phyloP scores from a whole-genome alignment of 2,329 filamentous ascomycete genomes.

The Diplocarpon mali region DNA sequence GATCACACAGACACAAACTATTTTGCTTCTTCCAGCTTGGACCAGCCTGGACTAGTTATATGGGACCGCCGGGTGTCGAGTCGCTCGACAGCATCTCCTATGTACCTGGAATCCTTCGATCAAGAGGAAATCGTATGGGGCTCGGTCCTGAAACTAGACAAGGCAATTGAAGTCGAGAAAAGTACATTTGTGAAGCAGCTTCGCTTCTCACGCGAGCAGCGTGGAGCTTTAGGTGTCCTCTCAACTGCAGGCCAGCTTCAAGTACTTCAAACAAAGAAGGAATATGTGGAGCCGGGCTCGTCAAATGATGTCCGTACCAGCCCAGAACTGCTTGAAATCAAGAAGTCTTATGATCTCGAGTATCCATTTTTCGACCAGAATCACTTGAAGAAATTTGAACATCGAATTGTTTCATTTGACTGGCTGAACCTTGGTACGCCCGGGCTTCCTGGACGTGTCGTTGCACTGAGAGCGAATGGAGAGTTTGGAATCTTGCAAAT shows the following conservation, averaged over 20 bases:
- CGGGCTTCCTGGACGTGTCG: conserved; percentile 43
- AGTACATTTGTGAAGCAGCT: conserved; percentile 51
- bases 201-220: conserved; percentile 50
- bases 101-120: conserved; percentile 47
- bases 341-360: conserved; percentile 51
- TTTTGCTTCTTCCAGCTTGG: conserved; percentile 69
- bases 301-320: conserved; percentile 37
- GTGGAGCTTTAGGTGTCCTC: conserved; percentile 49
- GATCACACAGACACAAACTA: conserved; percentile 75
- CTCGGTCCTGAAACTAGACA: conserved; percentile 45
- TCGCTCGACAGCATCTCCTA: conserved; percentile 39
- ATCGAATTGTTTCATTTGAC: conserved; percentile 57
- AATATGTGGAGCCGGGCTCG: conserved; percentile 34
- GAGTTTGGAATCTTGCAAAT: conserved; percentile 51
- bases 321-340: conserved; percentile 48
- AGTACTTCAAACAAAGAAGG: conserved; percentile 46
- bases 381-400: conserved; percentile 36
- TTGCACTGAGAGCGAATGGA: conserved; percentile 50
- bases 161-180: conserved; percentile 42
- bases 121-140: conserved; percentile 53
- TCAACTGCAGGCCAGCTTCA: conserved; percentile 54
- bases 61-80: conserved; percentile 64
- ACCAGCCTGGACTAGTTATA: conserved; percentile 62
- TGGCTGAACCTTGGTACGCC: conserved; percentile 51
- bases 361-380: conserved; percentile 39